A percentile compares a stretch with the other conserved stretches of the same genome.
Evolutionary conservation across 768 basidiomycete species (phyloP).

Genomic region (Suillus subaureus): DNA sequence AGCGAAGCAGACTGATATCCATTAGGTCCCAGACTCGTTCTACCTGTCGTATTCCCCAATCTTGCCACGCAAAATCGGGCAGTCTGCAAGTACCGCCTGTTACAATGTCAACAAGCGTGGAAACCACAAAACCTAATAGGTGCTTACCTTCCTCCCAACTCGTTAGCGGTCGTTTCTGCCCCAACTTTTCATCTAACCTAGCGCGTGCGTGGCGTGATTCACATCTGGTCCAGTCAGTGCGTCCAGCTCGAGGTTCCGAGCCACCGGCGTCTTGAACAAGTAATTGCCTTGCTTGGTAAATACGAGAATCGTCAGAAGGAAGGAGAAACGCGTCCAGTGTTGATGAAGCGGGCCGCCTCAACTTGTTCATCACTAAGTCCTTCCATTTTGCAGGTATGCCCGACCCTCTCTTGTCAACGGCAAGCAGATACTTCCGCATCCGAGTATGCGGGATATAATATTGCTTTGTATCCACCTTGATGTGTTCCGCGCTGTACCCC

Average conservation of each 20-base stretch:
- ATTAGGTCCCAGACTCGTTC: conserved; percentile 95
- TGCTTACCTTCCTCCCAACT: conserved; percentile 87
- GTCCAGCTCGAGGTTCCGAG: conserved; percentile 67
- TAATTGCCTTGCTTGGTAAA: conserved; percentile 85
- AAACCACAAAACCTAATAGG: conserved; percentile 7
- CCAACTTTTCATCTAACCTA: conserved; percentile 80
- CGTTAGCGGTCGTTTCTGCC: conserved; percentile 83
- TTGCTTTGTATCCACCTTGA: conserved; percentile 81
- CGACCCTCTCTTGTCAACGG: conserved; percentile 66
- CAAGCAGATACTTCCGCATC: conserved; percentile 85
- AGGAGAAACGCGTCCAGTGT: conserved; percentile 93
- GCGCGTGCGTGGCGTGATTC: conserved; percentile 91
- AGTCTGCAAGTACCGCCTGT: conserved; percentile 82
- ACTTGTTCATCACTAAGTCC: conserved; percentile 53
- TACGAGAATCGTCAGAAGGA: conserved; percentile 87
- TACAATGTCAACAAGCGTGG: background rate
- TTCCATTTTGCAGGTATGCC: conserved; percentile 72
- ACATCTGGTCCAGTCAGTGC: conserved; percentile 90
- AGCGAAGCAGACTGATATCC: conserved; percentile 87
- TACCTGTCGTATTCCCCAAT: conserved; percentile 92
- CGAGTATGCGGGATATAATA: conserved; percentile 97
- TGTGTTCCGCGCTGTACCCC: conserved; percentile 71
- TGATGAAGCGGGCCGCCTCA: conserved; percentile 84
- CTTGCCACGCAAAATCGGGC: conserved; percentile 89
- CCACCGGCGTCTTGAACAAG: conserved; percentile 72